Base-by-base conservation (phyloP, 352 stramenopile genomes). In the Globisporangium megalacanthum region DNA sequence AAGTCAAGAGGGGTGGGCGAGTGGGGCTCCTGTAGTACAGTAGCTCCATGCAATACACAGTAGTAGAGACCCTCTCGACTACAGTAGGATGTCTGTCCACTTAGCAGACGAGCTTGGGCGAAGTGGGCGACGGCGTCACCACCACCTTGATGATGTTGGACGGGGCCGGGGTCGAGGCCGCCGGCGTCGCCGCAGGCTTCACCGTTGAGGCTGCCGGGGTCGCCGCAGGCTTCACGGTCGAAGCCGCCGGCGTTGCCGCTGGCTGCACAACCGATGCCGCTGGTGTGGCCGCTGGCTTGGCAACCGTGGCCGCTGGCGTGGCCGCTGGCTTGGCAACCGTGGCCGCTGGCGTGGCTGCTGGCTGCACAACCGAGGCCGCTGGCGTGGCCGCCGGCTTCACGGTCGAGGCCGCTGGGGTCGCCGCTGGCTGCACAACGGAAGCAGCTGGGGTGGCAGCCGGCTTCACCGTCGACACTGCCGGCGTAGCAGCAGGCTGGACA, bases 51-150 rank as follows among this genome's bases (percentile, higher is more conserved):
- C 25, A 29, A 29, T 29, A 29, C 25, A 29, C 25, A 29, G 25
- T 29, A 29, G 35, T 5, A 13, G 35, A 39, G 35, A 39, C 35
- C 35, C 7, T 39, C 35, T 39, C 20, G 49, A n/a, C 14, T 39
- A 13, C 10, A 39, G 35, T 39, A 13, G 33, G 13, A 20, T 29
- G 56, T 33, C 14, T 20, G 44, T 7, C 19, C 19, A 20, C 52
- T 64, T 64, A 64, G 44, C 58, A 64, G 44, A 64, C 22, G 36
- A 64, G 58, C 58, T 64, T 64, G 17, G 51, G 20, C 36, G 58
- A 59, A 0, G 58, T 64, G 35, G 58, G 58, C 45, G 58, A 51
- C 19, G 44, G 44, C 9, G 44, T 49, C 44, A 49, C 44, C 44
- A 49, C 44, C 44, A 49, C 44, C 44, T 49, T 49, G 44, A 49